phyloP scores from a whole-genome alignment of 1,139 yeast genomes.

The Diutina pseudorugosa region DNA sequence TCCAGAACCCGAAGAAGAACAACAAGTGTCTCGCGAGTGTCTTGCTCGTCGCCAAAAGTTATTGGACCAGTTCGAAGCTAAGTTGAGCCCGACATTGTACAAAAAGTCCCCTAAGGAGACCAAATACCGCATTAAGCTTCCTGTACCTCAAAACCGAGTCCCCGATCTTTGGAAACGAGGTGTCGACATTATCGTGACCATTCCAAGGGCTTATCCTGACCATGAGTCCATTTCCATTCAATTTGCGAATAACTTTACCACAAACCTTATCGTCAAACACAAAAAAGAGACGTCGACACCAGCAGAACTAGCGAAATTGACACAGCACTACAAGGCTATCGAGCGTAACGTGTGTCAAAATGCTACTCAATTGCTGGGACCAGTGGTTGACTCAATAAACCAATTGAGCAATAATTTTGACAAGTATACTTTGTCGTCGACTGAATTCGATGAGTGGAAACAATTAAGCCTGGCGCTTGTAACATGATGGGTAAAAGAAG shows the following conservation, averaged over 20 bases:
- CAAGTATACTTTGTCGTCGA: constrained; percentile 4
- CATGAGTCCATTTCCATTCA: constrained; percentile 5
- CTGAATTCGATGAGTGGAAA: constrained; percentile 6
- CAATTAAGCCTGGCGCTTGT: neutral
- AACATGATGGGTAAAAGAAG: neutral
- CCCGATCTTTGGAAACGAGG: constrained; percentile 8
- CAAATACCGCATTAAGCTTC: constrained; percentile 9
- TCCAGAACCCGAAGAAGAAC: neutral
- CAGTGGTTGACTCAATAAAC: constrained; percentile 8
- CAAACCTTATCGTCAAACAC: constrained; percentile 9
- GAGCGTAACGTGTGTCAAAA: constrained; percentile 8
- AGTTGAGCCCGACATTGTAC: constrained; percentile 8
- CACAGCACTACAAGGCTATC: constrained; percentile 7
- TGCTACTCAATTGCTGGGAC: constrained; percentile 3
- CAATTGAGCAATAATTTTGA: constrained; percentile 7
- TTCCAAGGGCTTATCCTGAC: constrained; percentile 9
- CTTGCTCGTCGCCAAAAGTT: constrained; percentile 4
- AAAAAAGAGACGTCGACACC: constrained; percentile 6
- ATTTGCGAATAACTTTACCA: constrained; percentile 9
- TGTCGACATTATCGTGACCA: constrained; percentile 8
- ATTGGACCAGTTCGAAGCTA: constrained; percentile 8
- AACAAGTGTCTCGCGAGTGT: neutral
- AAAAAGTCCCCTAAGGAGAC: constrained; percentile 8
- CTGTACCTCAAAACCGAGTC: constrained; percentile 4
- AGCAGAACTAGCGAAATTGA: constrained; percentile 6